A percentile compares a stretch with the other conserved stretches of the same genome.
Evolutionary conservation across 1,284 basidiomycete genomes (phyloP).

Genomic region (Cryptococcus maquisensis): DNA sequence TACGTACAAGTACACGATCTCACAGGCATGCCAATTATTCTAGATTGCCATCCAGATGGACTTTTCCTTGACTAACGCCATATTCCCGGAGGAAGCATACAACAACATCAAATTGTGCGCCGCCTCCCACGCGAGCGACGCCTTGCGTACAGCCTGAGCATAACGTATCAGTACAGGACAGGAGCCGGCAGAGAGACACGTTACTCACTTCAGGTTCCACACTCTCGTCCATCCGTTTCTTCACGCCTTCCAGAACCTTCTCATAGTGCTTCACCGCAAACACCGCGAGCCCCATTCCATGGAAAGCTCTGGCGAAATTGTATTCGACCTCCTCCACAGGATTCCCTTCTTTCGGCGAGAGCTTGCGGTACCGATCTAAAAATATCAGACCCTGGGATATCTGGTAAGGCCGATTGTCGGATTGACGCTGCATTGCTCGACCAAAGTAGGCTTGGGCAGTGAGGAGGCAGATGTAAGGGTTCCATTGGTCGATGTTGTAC

Average conservation of each 20-base stretch:
- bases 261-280: conserved; percentile 82
- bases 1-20: not conserved
- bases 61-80: conserved; percentile 53
- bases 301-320: conserved; percentile 86
- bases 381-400: conserved; percentile 77
- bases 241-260: conserved; percentile 61
- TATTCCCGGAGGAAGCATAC: conserved; percentile 70
- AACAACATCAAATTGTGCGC: conserved; percentile 85
- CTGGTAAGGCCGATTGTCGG: conserved; percentile 86
- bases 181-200: too few relatives aligned
- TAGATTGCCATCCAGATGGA: conserved; percentile 44
- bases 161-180: not conserved
- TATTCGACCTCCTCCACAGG: conserved; percentile 75
- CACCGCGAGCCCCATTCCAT: conserved; percentile 76
- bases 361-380: conserved; percentile 65
- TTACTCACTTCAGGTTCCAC: conserved; percentile 14
- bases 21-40: too few relatives aligned
- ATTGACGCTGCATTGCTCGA: conserved; percentile 85
- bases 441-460: conserved; percentile 80
- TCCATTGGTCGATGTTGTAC: conserved; percentile 74
- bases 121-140: conserved; percentile 60
- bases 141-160: conserved; percentile 25
- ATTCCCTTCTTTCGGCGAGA: conserved; percentile 51
- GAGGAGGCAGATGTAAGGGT: conserved; percentile 78
- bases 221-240: conserved; percentile 44